Evolutionary conservation across 805 yeast genomes (phyloP).

Genomic region (Hanseniaspora occidentalis): DNA sequence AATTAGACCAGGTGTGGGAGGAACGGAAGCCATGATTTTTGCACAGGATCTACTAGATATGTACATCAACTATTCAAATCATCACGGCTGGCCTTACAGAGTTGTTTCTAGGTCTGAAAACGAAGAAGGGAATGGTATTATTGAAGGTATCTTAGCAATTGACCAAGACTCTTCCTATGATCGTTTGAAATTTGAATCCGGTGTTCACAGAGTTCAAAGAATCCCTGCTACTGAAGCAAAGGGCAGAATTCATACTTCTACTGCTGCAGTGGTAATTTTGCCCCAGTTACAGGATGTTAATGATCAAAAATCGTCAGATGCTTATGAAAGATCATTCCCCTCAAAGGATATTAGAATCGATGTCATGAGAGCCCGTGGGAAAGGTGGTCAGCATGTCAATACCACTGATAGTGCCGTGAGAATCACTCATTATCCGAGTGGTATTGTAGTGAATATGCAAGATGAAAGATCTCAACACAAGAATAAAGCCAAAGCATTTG

Average conservation of each 20-base stretch:
- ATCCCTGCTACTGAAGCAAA: slow-evolving; percentile 88
- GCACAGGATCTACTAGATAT: slow-evolving; percentile 67
- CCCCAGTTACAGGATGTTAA: slow-evolving; percentile 60
- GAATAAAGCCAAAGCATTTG: slow-evolving; percentile 86
- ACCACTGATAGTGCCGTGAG: slow-evolving; percentile 96
- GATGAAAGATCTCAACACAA: slow-evolving; percentile 92
- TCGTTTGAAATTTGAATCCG: slow-evolving; percentile 70
- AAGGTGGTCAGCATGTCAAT: slow-evolving; percentile 97
- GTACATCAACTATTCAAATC: slow-evolving; percentile 64
- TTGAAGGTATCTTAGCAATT: slow-evolving; percentile 64
- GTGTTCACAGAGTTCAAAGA: slow-evolving; percentile 92
- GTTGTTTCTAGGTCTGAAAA: slow-evolving; percentile 45
- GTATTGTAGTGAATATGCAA: slow-evolving; percentile 79
- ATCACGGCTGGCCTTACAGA: slow-evolving; percentile 53
- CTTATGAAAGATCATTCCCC: slow-evolving; percentile 51
- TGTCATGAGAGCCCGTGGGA: slow-evolving; percentile 95
- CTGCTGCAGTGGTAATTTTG: slow-evolving; percentile 88
- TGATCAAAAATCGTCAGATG: slow-evolving; percentile 32
- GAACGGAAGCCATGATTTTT: slow-evolving; percentile 83
- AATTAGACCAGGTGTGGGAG: slow-evolving; percentile 92
- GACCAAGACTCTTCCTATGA: slow-evolving; percentile 71
- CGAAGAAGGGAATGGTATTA: slow-evolving; percentile 50
- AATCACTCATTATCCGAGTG: slow-evolving; percentile 83
- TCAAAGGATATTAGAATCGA: slow-evolving; percentile 78
- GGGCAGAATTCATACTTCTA: slow-evolving; percentile 91